Percentiles rank a stretch among this genome's conserved stretches.
Conservation (phyloP, 2,329 filamentous ascomycete species). For the Botryotinia narcissicola region DNA sequence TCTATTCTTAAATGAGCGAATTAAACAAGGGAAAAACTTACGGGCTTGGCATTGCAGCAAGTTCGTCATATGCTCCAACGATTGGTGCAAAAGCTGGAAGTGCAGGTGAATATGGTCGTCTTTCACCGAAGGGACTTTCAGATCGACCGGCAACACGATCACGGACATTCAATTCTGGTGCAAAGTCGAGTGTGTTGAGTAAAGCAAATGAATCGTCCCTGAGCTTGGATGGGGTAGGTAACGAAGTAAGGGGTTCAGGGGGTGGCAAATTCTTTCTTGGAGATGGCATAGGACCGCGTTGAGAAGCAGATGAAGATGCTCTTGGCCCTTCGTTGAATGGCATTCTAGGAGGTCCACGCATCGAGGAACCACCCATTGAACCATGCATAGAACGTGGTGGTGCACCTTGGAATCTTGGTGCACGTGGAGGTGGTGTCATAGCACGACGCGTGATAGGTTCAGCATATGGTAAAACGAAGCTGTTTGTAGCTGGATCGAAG, state of each 20-base stretch:
- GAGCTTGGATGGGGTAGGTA: constrained; percentile 84
- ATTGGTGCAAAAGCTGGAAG: constrained; percentile 76
- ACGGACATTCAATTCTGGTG: constrained; percentile 66
- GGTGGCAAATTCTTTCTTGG: constrained; percentile 63
- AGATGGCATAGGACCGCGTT: constrained; percentile 36
- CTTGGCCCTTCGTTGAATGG: constrained; percentile 48
- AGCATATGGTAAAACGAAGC: constrained; percentile 77
- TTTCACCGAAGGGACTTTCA: constrained; percentile 62
- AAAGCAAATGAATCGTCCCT: constrained; percentile 76
- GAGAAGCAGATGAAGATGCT: constrained; percentile 63
- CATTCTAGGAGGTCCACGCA: constrained; percentile 41
- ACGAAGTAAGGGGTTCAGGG: constrained; percentile 67
- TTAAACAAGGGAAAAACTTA: constrained; percentile 52
- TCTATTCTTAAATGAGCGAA: background rate
- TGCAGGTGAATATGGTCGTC: constrained; percentile 70
- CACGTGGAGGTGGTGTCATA: constrained; percentile 86
- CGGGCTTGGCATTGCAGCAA: constrained; percentile 83
- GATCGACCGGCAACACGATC: constrained; percentile 69
- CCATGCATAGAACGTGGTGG: constrained; percentile 46
- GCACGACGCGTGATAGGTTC: constrained; percentile 83
- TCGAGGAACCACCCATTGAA: constrained; percentile 47
- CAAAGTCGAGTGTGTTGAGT: constrained; percentile 74
- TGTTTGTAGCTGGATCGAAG: constrained; percentile 36
- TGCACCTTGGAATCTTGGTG: constrained; percentile 40
- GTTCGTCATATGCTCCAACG: constrained; percentile 80